Conservation (phyloP, 257 asterid species). For the Solanum ossicruentum region DNA sequence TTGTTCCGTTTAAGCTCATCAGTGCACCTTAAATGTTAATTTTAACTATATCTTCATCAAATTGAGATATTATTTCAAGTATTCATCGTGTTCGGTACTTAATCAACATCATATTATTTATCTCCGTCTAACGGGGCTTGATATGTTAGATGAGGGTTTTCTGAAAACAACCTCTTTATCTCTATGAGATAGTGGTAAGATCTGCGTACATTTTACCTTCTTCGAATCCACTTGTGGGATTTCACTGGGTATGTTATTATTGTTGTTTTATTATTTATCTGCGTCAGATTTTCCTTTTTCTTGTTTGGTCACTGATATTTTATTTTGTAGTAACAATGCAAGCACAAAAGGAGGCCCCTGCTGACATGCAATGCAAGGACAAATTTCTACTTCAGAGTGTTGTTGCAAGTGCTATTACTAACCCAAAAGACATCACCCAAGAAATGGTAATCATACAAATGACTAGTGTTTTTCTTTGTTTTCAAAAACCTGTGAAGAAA, state of each 20-base stretch:
- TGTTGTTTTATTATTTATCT: not conserved
- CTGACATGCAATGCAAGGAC: constrained; percentile 80
- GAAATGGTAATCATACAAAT: constrained; percentile 16
- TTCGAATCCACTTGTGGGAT: too few relatives aligned
- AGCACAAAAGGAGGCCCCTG: constrained; percentile 79
- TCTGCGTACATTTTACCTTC: too few relatives aligned
- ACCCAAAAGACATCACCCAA: constrained; percentile 20
- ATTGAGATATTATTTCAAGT: not conserved
- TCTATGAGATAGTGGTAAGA: too few relatives aligned
- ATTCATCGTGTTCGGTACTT: not conserved
- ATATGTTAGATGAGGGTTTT: too few relatives aligned
- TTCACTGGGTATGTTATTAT: too few relatives aligned
- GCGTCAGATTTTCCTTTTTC: not conserved
- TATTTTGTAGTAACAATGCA: constrained; percentile 36
- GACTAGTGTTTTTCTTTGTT: not conserved
- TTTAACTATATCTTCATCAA: not conserved
- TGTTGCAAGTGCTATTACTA: constrained; percentile 30
- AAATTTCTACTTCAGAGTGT: constrained; percentile 83
- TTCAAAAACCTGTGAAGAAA: not conserved
- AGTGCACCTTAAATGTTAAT: not conserved
- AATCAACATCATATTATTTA: not conserved
- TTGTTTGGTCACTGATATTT: not conserved
- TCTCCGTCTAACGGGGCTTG: not conserved
- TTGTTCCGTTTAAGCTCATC: not conserved
- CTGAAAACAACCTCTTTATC: too few relatives aligned